Base-by-base conservation (phyloP, 2,329 filamentous ascomycete species). In the Rhynchosporium graminicola region DNA sequence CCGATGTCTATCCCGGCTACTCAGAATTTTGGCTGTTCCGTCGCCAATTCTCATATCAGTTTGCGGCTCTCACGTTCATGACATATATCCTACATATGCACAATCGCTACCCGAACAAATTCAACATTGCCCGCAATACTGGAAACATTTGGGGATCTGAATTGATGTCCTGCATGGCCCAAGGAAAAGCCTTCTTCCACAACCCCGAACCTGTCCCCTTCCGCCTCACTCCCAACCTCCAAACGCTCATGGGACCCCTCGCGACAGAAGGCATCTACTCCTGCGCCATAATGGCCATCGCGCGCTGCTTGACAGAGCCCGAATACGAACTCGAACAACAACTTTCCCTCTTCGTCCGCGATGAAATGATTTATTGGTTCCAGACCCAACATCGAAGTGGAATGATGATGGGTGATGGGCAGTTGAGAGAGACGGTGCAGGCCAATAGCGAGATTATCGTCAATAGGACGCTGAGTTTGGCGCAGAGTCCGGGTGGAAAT, bases 11-110 rank as follows among this genome's bases (percentile, higher is more conserved):
- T 78, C 90, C 92, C 36, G 89, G 91, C 66, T 99, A 91, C 76
- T 86, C 90, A 51, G 93, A 97, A 72, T 97, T 98, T 81, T 99
- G 94, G 92, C 85, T 99, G 62, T 99, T 99, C 91, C 90, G 95
- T 63, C 88, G 93, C 63, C 93, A 97, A 68, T 97, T 99, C 78
- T 90, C 92, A 28, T 97, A 98, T 80, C 95, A 99, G 77, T 88
- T 97, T 65, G 94, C 95, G 26, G 87, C 93, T 1, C 83, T 98
- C 67, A 97, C 95, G 0, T 99, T 99, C 79, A 97, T 99, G 90
- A 98, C 95, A 3, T 99, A 98, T 74, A 89, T 97, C 63, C 89
- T 99, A 80, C 94, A 94, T 79, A 98, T 99, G 87, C 92, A 94
- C 74, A 92, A 92, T 75, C 90, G 95, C 36, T 97, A 95, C 76